Evolutionary conservation across 2,329 filamentous ascomycete species (phyloP).

Genomic region (Cladosporium cucumerinum): DNA sequence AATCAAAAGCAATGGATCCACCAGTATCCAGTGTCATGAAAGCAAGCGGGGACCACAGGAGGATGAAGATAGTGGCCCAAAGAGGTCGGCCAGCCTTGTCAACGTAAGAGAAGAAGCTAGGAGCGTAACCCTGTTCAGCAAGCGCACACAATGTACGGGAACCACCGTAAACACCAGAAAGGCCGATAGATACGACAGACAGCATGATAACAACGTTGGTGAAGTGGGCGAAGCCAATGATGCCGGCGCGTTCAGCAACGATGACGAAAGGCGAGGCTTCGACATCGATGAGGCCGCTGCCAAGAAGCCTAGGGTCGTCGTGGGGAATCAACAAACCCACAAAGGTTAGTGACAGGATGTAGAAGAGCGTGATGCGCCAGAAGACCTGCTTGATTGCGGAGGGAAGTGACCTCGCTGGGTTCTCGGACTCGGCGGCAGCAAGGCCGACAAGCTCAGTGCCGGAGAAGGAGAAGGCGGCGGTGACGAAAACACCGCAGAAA

Average conservation of each 20-base stretch:
- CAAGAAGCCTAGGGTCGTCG: slow-evolving; percentile 18
- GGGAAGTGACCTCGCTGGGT: slow-evolving; percentile 45
- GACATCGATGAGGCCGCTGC: slow-evolving; percentile 21
- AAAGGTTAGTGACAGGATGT: slow-evolving; percentile 30
- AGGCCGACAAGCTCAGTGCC: slow-evolving; percentile 58
- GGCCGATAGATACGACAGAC: slow-evolving; percentile 55
- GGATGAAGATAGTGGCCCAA: slow-evolving; percentile 54
- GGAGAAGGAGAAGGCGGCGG: slow-evolving; percentile 61
- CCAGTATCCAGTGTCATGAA: slow-evolving; percentile 71
- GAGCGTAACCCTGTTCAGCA: slow-evolving; percentile 62
- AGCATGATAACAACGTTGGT: slow-evolving; percentile 64
- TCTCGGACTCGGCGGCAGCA: slow-evolving; percentile 50
- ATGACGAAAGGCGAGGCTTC: slow-evolving; percentile 62
- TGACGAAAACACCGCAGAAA: slow-evolving; percentile 62
- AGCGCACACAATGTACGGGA: slow-evolving; percentile 83
- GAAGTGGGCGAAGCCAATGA: slow-evolving; percentile 57
- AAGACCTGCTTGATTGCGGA: slow-evolving; percentile 32
- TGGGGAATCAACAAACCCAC: too few species aligned
- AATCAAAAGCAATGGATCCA: slow-evolving; percentile 61
- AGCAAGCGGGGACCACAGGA: slow-evolving; percentile 57
- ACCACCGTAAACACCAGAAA: slow-evolving; percentile 53
- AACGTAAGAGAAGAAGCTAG: slow-evolving; percentile 55
- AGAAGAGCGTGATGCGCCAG: slow-evolving; percentile 33
- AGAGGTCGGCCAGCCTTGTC: slow-evolving; percentile 77
- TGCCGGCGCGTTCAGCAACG: slow-evolving; percentile 57